These are phyloP conservation scores for Butyriboletus loyo DNA, from an alignment of 768 basidiomycete genomes.

Conservation along the genomic window DNA sequence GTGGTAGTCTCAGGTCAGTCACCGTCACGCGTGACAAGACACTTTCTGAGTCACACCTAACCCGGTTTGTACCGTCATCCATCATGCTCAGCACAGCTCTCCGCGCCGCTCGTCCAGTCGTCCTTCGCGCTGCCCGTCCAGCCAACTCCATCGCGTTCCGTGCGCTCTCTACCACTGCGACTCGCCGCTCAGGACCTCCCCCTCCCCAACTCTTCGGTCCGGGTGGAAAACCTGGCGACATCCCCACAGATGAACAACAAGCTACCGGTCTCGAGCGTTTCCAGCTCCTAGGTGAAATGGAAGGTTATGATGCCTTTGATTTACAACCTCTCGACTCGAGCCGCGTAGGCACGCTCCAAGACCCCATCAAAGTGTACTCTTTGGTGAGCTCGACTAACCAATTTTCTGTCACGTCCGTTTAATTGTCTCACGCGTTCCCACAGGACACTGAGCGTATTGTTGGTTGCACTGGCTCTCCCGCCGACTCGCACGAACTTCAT, in stretches of 20 bases:
- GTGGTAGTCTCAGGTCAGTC: no score
- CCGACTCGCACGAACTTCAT: slow-evolving; percentile 90
- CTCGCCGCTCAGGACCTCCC: slow-evolving; percentile 55
- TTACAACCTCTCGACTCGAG: slow-evolving; percentile 78
- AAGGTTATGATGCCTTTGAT: slow-evolving; percentile 90
- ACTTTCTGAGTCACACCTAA: slow-evolving; percentile 23
- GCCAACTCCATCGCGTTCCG: slow-evolving; percentile 38
- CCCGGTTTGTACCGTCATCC: slow-evolving; percentile 27
- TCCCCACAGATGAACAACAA: slow-evolving; percentile 85
- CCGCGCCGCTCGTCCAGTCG: slow-evolving; percentile 28
- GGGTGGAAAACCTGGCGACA: slow-evolving; percentile 68
- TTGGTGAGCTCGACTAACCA: slow-evolving; percentile 52
- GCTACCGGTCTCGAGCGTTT: slow-evolving; percentile 96
- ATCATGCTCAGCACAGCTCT: slow-evolving; percentile 28
- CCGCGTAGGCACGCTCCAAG: slow-evolving; percentile 80
- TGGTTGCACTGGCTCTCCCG: slow-evolving; percentile 93
- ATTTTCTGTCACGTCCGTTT: background rate
- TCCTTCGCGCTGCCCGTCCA: slow-evolving; percentile 18
- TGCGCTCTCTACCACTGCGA: slow-evolving; percentile 56
- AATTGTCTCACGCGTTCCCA: background rate
- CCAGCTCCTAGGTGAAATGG: slow-evolving; percentile 83
- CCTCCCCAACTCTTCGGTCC: slow-evolving; percentile 67
- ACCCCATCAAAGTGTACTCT: slow-evolving; percentile 86
- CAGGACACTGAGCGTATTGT: slow-evolving; percentile 82
- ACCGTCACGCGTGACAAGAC: slow-evolving; percentile 24